phyloP scores from a whole-genome alignment of 805 yeast species.

The Hanseniaspora lindneri region DNA sequence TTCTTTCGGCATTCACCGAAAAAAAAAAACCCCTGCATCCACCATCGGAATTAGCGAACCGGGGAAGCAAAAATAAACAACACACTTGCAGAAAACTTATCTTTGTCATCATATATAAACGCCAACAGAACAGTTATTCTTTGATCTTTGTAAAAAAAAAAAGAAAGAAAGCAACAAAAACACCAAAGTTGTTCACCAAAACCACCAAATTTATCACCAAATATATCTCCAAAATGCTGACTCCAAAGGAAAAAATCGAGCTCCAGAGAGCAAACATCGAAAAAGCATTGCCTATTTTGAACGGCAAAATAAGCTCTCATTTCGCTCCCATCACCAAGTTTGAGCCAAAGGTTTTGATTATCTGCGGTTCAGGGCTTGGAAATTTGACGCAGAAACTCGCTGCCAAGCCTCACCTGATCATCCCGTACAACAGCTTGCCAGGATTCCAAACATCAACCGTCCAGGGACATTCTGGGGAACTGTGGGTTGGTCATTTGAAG shows the following conservation, averaged over 20 bases:
- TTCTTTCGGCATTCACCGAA: too few relatives aligned
- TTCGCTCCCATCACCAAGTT: conserved; percentile 11
- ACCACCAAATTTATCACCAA: too few relatives aligned
- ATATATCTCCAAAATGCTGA: background rate
- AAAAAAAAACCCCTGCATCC: too few relatives aligned
- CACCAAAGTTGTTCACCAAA: too few relatives aligned
- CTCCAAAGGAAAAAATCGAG: conserved; percentile 9
- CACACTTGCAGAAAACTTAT: too few relatives aligned
- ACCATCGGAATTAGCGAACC: too few relatives aligned
- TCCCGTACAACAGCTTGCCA: conserved; percentile 62
- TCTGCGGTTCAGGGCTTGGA: conserved; percentile 92
- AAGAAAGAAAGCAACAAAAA: background rate
- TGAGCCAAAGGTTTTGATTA: conserved; percentile 57
- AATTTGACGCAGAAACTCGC: conserved; percentile 52
- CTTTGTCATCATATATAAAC: too few relatives aligned
- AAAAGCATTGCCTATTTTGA: conserved; percentile 7
- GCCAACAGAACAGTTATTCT: too few relatives aligned
- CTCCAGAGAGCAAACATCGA: conserved; percentile 6
- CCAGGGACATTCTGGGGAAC: conserved; percentile 76
- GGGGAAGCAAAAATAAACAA: too few relatives aligned
- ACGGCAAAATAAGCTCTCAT: conserved; percentile 6
- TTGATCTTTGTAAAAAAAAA: background rate
- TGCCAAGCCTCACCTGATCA: conserved; percentile 34
- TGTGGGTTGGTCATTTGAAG: conserved; percentile 65
- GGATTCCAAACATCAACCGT: conserved; percentile 76